Conservation (phyloP, 1,284 basidiomycete species). For the Microbotryum scabiosae region DNA sequence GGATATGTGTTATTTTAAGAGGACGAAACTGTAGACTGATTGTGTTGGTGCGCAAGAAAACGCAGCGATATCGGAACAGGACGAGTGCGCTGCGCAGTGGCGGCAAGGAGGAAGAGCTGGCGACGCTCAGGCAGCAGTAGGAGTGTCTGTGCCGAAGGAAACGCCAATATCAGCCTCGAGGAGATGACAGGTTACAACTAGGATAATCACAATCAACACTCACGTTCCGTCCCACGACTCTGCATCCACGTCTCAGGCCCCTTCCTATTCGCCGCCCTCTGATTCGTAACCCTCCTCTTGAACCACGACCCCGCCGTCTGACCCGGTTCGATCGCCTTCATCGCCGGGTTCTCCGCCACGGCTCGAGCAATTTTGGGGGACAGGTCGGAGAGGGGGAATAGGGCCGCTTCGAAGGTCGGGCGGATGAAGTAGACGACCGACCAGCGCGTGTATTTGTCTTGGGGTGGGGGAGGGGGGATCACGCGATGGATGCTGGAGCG, state of each 20-base stretch:
- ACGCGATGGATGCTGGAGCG: constrained; percentile 53
- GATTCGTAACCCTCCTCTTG: constrained; percentile 15
- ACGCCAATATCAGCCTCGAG: constrained; percentile 9
- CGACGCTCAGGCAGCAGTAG: too few relatives aligned
- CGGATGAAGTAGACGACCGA: constrained; percentile 23
- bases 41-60: too few relatives aligned
- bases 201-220: not conserved
- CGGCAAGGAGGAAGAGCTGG: too few relatives aligned
- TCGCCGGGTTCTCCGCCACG: constrained; percentile 19
- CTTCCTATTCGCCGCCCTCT: constrained; percentile 23
- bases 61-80: too few relatives aligned
- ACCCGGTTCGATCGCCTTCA: constrained; percentile 10
- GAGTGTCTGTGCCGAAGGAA: constrained; percentile 16
- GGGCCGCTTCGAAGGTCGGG: constrained; percentile 13
- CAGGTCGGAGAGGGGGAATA: constrained; percentile 2
- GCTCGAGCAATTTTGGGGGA: constrained; percentile 10
- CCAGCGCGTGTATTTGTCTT: constrained; percentile 22
- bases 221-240: constrained; percentile 34
- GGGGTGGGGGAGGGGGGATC: constrained; percentile 34
- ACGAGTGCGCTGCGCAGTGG: too few relatives aligned
- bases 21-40: too few relatives aligned
- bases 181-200: too few relatives aligned
- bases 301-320: constrained; percentile 24
- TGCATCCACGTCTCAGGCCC: constrained; percentile 25
- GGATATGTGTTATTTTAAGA: too few relatives aligned